These are phyloP conservation scores for Physaria fendleri DNA, from an alignment of 345 rosid genomes.

Conservation along the genomic window DNA sequence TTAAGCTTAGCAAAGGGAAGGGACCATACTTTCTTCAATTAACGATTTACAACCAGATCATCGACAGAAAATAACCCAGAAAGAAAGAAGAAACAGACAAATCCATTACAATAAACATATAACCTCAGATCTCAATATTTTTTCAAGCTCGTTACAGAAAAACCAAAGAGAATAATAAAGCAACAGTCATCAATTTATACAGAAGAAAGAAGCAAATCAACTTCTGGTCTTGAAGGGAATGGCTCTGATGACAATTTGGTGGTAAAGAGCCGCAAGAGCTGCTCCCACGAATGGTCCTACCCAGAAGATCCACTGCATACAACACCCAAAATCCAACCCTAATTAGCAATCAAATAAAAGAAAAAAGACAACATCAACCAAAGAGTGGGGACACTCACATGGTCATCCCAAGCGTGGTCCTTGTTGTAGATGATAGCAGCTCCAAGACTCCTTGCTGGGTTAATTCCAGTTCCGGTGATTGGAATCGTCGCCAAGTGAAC, in stretches of 20 bases:
- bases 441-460: conserved; percentile 70
- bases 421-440: conserved; percentile 62
- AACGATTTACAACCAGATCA: background rate
- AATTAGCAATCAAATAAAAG: background rate
- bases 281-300: conserved; percentile 74
- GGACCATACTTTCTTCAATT: background rate
- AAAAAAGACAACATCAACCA: background rate
- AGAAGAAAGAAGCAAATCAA: background rate
- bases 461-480: conserved; percentile 58
- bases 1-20: background rate
- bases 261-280: conserved; percentile 66
- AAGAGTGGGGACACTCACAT: conserved; percentile 36
- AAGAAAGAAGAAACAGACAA: background rate
- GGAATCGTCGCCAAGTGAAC: conserved; percentile 71
- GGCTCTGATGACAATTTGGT: conserved; percentile 66
- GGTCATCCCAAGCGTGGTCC: conserved; percentile 52
- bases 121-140: background rate
- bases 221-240: conserved; percentile 51
- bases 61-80: background rate
- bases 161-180: background rate
- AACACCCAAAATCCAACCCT: background rate
- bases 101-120: background rate
- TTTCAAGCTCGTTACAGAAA: background rate
- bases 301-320: conserved; percentile 70
- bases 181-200: too few species aligned